A percentile compares a stretch with the other conserved stretches of the same genome.
phyloP scores from a whole-genome alignment of 2,329 filamentous ascomycete genomes.

The Penicillium vulpinum region DNA sequence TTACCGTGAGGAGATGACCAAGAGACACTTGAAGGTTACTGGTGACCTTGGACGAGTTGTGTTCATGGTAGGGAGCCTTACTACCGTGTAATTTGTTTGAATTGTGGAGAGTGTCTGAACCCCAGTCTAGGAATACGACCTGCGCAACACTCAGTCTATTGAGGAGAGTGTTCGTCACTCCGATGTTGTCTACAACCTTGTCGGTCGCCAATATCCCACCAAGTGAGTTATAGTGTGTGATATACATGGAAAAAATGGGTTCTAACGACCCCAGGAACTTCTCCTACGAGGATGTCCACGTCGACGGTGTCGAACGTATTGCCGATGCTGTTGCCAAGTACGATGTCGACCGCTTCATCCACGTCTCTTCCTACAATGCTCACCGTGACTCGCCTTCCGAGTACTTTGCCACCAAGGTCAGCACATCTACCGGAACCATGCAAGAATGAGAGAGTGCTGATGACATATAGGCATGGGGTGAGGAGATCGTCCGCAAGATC shows the following conservation, averaged over 20 bases:
- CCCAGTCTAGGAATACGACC: constrained; percentile 75
- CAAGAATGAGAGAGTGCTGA: constrained; percentile 12
- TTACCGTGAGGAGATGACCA: constrained; percentile 95
- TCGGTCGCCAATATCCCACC: constrained; percentile 92
- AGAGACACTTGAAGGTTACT: constrained; percentile 93
- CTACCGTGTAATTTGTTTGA: not conserved
- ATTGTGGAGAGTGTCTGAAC: constrained; percentile 1
- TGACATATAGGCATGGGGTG: constrained; percentile 64
- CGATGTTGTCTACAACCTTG: constrained; percentile 94
- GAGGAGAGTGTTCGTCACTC: constrained; percentile 96
- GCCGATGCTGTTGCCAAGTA: constrained; percentile 95
- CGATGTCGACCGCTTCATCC: constrained; percentile 93
- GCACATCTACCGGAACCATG: constrained; percentile 14
- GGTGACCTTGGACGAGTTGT: constrained; percentile 88
- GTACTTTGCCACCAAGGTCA: constrained; percentile 86
- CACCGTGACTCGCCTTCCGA: constrained; percentile 76
- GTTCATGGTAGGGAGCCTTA: constrained; percentile 65
- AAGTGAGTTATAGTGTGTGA: constrained; percentile 62
- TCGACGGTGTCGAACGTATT: constrained; percentile 90
- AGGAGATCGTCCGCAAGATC: constrained; percentile 79
- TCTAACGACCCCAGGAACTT: constrained; percentile 72
- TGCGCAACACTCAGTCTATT: constrained; percentile 91
- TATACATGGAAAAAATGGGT: constrained; percentile 21
- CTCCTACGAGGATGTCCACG: constrained; percentile 84
- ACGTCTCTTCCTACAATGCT: constrained; percentile 94